Evolutionary conservation across 2,329 filamentous ascomycete species (phyloP).

Genomic region (Rhexocercosporidium sp.): DNA sequence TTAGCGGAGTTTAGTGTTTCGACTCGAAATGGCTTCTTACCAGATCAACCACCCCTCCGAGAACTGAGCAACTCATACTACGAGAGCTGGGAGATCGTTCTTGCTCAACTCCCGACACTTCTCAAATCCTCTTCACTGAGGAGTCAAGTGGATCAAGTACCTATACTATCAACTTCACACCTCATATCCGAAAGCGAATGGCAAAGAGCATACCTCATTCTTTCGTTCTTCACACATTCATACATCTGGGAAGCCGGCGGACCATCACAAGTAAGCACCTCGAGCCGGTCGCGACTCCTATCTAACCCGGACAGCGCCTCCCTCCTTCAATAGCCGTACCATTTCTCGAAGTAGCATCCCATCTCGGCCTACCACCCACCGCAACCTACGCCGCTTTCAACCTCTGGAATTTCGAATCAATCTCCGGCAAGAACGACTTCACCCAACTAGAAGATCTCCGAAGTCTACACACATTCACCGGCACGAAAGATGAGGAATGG

Average conservation of each 20-base stretch:
- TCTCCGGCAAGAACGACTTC: conserved; percentile 52
- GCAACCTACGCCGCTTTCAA: conserved; percentile 89
- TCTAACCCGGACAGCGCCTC: conserved; percentile 54
- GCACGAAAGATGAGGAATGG: conserved; percentile 90
- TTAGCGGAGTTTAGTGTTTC: conserved; percentile 37
- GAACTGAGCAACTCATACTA: conserved; percentile 75
- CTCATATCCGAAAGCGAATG: conserved; percentile 73
- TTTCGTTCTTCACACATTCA: conserved; percentile 80
- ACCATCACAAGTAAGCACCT: conserved; percentile 69
- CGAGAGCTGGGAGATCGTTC: conserved; percentile 76
- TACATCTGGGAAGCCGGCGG: conserved; percentile 88
- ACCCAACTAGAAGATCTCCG: conserved; percentile 65
- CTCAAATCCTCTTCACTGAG: conserved; percentile 70
- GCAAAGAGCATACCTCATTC: conserved; percentile 78
- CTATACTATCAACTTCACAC: conserved; percentile 69
- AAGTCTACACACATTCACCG: conserved; percentile 83
- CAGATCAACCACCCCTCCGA: conserved; percentile 69
- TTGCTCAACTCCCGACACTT: conserved; percentile 69
- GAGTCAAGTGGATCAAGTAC: conserved; percentile 66
- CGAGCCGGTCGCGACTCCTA: background rate
- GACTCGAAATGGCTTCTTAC: conserved; percentile 71
- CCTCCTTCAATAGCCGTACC: conserved; percentile 80
- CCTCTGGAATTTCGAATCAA: conserved; percentile 86
- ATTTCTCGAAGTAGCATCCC: conserved; percentile 71
- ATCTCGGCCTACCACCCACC: conserved; percentile 82